Evolutionary conservation across 257 asterid species (phyloP), one percentile per base, ranked within the genome.

Genomic region (Solanum infundibuliforme): DNA sequence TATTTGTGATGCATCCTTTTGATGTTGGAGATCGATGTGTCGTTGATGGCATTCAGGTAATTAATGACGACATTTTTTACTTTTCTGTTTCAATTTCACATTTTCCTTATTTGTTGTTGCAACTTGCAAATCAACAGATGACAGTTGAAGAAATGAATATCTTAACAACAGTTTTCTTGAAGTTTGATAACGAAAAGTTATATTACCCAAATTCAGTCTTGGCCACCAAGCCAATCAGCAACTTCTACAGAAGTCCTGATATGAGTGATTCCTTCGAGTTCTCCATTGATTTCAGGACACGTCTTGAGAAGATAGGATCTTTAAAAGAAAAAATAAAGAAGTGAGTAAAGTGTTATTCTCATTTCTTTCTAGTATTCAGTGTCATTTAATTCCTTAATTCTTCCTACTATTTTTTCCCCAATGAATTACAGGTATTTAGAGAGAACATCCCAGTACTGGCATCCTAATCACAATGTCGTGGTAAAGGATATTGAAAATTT

Each of bases 21-120:
- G 98, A 95, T 89, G 98, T 95, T 36, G 98, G 98, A 11, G 98
- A 96, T 84, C 98, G 98, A 39, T 94, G 98, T 79, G 95, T 94
- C 69, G 69, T 95, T 82, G 98, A 94, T 88, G 98, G 96, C 38
- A 92, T 93, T 86, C 98, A 94, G 97, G 98, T 95, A 91, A 91
- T 34, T 7, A 55, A 55, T 55, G 87, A 87, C n/a, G 86, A 87
- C 27, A 35, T 8, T 20, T 6, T 73, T 65, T 55, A 18, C 34
- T 69, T 48, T 46, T 55, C 65, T 55, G 77, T 25, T 29, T 55
- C 27, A 58, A 3, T 62, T 72, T 39, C 18, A 55, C 38, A 65
- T 69, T 77, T 36, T 31, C 32, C 58, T 88, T 85, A 48, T 48
- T 12, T 43, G 16, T 25, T 83, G 38, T 38, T 89, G n/a, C 60